A percentile compares a stretch with the other conserved stretches of the same genome.
Conservation (phyloP, 2,329 filamentous ascomycete species). For the Elsinoe arachidis region DNA sequence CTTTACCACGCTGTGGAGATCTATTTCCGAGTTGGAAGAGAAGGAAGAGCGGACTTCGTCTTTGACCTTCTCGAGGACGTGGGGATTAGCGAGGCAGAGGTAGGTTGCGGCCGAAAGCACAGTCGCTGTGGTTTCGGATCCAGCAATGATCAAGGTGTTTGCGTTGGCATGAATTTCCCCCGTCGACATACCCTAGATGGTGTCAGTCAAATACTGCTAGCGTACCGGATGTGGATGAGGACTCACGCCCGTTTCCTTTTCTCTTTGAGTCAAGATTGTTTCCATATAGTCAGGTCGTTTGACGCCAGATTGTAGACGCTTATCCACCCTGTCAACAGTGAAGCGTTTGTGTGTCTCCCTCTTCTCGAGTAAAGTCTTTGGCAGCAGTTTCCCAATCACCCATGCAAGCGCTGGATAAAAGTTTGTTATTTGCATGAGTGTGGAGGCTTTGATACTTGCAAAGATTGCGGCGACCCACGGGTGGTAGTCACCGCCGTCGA, state of each 20-base stretch:
- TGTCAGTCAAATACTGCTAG: neutral
- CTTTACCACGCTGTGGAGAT: conserved; percentile 24
- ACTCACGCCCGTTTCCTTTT: neutral
- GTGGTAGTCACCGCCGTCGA: conserved; percentile 18
- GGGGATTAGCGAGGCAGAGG: conserved; percentile 25
- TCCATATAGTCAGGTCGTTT: conserved; percentile 6
- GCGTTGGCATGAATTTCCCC: conserved; percentile 28
- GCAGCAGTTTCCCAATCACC: neutral
- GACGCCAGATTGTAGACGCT: neutral
- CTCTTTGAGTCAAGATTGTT: neutral
- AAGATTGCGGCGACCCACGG: conserved; percentile 4
- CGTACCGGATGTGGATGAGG: too few species aligned
- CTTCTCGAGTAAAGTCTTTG: neutral
- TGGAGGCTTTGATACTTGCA: neutral
- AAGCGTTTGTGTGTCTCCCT: neutral
- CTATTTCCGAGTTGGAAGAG: conserved; percentile 27
- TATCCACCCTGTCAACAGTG: neutral
- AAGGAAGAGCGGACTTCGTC: conserved; percentile 29
- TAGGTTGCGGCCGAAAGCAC: conserved; percentile 25
- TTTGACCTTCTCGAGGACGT: conserved; percentile 23
- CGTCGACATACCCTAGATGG: conserved; percentile 4
- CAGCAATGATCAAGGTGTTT: conserved; percentile 28
- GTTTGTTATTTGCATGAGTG: neutral
- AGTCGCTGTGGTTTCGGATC: conserved; percentile 32
- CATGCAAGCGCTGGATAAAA: neutral